Evolutionary conservation across 2,329 filamentous ascomycete species (phyloP).

Genomic region (Neocatenulostroma microsporum): DNA sequence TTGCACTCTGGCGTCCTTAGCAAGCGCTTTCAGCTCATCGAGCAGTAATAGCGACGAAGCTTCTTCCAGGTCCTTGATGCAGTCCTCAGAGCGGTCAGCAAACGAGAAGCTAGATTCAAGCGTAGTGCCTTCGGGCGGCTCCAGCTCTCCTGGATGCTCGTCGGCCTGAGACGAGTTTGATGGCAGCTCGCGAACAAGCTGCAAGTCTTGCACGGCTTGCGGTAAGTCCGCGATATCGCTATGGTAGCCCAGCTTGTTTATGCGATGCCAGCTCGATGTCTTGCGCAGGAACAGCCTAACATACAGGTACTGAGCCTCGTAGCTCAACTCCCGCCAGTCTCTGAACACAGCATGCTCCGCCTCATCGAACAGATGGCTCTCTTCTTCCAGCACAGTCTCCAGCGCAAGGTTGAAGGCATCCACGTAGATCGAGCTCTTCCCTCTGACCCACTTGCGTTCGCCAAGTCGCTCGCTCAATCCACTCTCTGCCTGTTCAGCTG

Average conservation of each 20-base stretch:
- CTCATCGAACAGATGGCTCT: constrained; percentile 76
- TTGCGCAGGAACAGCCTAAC: constrained; percentile 90
- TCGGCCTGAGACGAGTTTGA: constrained; percentile 28
- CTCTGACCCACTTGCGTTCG: constrained; percentile 59
- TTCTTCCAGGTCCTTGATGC: constrained; percentile 71
- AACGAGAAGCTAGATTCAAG: constrained; percentile 61
- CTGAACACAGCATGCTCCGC: constrained; percentile 70
- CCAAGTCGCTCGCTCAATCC: constrained; percentile 44
- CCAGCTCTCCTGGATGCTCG: constrained; percentile 42
- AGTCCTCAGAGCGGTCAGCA: constrained; percentile 66
- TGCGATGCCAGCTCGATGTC: constrained; percentile 81
- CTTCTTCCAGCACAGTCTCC: constrained; percentile 80
- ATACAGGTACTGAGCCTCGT: constrained; percentile 91
- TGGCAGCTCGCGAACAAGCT: constrained; percentile 52
- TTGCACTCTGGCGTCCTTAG: constrained; percentile 77
- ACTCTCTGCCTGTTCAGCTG: constrained; percentile 42
- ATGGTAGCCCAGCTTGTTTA: constrained; percentile 68
- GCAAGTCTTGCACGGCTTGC: constrained; percentile 57
- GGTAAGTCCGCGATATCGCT: constrained; percentile 71
- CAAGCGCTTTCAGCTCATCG: constrained; percentile 76
- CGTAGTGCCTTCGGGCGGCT: constrained; percentile 39
- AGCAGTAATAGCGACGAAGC: constrained; percentile 73
- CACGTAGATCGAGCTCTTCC: constrained; percentile 86
- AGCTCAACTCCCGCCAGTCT: constrained; percentile 64
- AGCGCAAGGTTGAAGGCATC: constrained; percentile 94